phyloP scores from a whole-genome alignment of 495 filamentous ascomycete species.

The Hypoxylon perforatum region DNA sequence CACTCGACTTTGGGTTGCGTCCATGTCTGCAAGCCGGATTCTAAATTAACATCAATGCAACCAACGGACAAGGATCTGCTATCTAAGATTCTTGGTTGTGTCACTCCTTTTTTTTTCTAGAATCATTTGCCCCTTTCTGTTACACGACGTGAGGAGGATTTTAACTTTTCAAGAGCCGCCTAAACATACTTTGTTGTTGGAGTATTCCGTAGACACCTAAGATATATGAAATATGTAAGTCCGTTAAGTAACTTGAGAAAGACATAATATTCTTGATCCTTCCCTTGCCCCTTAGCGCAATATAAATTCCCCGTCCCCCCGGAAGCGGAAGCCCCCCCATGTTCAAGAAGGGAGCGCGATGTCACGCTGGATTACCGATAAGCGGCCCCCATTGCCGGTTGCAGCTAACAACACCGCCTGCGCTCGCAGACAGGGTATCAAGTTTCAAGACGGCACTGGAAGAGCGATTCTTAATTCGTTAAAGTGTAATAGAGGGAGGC shows the following conservation, averaged over 20 bases:
- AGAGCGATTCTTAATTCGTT: slow-evolving; percentile 8
- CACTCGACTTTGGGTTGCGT: neutral
- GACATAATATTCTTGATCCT: neutral
- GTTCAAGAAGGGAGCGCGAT: slow-evolving; percentile 27
- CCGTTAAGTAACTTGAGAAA: too few relatives aligned
- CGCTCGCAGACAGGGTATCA: slow-evolving; percentile 16
- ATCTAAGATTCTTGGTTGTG: neutral
- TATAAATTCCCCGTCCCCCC: slow-evolving; percentile 1
- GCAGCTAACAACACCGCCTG: slow-evolving; percentile 7
- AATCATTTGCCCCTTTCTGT: neutral
- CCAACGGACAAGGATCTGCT: neutral
- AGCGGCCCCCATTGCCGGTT: slow-evolving; percentile 16
- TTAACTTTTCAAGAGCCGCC: too few relatives aligned
- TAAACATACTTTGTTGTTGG: too few relatives aligned
- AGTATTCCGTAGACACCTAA: too few relatives aligned
- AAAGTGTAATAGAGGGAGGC: too few relatives aligned
- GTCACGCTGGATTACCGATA: slow-evolving; percentile 25
- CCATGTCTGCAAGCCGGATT: slow-evolving; percentile 14
- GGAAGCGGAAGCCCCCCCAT: slow-evolving; percentile 11
- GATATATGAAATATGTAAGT: too few relatives aligned
- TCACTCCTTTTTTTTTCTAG: neutral
- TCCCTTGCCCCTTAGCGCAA: neutral
- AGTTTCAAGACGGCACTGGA: slow-evolving; percentile 18
- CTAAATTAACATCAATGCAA: slow-evolving; percentile 19
- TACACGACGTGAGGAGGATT: neutral